These are phyloP conservation scores for Albatrellus sp. DNA, from an alignment of 1,284 basidiomycete genomes.

Conservation along the genomic window DNA sequence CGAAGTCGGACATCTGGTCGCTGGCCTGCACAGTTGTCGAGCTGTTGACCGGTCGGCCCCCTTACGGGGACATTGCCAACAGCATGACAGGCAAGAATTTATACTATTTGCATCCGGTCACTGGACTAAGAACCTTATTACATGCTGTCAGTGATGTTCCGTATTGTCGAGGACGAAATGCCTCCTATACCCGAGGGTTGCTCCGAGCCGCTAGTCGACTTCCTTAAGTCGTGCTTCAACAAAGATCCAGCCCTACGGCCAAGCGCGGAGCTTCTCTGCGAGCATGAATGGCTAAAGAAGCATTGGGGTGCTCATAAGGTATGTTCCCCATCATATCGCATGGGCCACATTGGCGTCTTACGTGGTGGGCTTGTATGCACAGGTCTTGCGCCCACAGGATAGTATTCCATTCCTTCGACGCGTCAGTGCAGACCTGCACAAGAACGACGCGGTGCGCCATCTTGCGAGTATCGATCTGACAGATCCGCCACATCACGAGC, in stretches of 20 bases:
- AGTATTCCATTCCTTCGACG: constrained; percentile 89
- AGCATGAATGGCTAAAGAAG: constrained; percentile 82
- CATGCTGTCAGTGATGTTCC: constrained; percentile 70
- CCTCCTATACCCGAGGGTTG: constrained; percentile 76
- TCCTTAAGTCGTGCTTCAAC: constrained; percentile 76
- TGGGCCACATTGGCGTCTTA: too few species aligned
- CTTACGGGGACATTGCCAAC: constrained; percentile 79
- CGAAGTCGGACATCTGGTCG: constrained; percentile 85
- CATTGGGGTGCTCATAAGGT: constrained; percentile 72
- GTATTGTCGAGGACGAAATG: constrained; percentile 85
- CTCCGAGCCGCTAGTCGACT: constrained; percentile 64
- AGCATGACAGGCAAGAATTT: constrained; percentile 64
- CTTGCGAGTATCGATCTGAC: constrained; percentile 37
- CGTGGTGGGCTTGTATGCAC: background rate
- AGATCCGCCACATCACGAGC: constrained; percentile 22
- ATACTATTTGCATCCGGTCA: constrained; percentile 4
- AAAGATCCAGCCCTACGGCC: constrained; percentile 79
- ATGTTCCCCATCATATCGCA: constrained; percentile 10
- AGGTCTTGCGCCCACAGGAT: constrained; percentile 82
- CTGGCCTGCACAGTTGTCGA: constrained; percentile 91
- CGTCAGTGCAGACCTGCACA: constrained; percentile 75
- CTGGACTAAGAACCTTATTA: background rate
- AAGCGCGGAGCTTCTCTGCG: constrained; percentile 71
- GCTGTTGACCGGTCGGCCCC: constrained; percentile 82
- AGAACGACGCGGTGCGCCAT: constrained; percentile 48